These are phyloP conservation scores for Setaria italica DNA, from an alignment of 202 grass and related monocot species.

Conservation along the genomic window DNA sequence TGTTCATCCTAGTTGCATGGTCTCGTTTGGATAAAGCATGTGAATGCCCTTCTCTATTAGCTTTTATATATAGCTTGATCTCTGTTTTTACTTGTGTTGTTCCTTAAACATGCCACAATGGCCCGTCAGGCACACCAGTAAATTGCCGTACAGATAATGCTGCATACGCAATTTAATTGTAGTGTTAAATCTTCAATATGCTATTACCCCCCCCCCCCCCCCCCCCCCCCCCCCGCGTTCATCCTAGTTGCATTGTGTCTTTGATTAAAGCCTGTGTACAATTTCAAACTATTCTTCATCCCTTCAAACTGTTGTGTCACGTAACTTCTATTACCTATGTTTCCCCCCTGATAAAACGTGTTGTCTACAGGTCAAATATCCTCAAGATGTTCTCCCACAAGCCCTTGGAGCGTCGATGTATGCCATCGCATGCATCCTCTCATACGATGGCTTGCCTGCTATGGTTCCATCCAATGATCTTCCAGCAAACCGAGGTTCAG, in stretches of 20 bases:
- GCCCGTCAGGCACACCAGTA: not conserved
- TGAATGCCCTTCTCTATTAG: not conserved
- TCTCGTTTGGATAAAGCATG: not conserved
- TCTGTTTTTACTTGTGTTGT: not conserved
- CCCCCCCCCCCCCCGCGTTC: not conserved
- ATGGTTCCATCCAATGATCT: constrained; percentile 47
- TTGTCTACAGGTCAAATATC: constrained; percentile 76
- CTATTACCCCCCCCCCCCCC: not conserved
- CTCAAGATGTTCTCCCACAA: constrained; percentile 70
- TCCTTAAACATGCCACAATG: not conserved
- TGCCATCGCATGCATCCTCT: constrained; percentile 74
- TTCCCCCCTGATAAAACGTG: constrained; percentile 36
- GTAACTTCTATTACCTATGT: not conserved
- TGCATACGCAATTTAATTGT: not conserved
- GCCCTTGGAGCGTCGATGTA: constrained; percentile 79
- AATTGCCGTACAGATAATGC: constrained; percentile 14
- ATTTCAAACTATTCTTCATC: constrained; percentile 1
- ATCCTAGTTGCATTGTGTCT: constrained; percentile 4
- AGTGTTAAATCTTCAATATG: constrained; percentile 3
- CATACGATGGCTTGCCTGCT: constrained; percentile 76
- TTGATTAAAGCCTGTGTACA: not conserved
- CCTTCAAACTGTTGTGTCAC: not conserved
- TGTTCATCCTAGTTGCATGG: not conserved
- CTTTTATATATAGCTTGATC: constrained; percentile 7
- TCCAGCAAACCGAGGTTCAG: constrained; percentile 6